phyloP scores from a whole-genome alignment of 1,139 yeast species.

The Petasospora fabianii region DNA sequence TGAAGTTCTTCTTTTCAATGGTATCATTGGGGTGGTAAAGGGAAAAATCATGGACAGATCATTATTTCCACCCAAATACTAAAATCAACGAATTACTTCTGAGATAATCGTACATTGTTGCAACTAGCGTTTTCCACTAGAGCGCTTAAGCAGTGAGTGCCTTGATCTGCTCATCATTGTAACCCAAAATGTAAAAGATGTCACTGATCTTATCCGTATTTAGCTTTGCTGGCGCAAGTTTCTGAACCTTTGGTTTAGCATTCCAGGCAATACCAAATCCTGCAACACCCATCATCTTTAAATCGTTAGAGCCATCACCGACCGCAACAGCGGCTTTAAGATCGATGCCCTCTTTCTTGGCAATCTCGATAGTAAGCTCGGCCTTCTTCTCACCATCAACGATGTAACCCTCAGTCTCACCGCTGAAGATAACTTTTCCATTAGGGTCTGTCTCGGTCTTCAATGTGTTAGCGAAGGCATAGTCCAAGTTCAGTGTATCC shows the following conservation, averaged over 20 bases:
- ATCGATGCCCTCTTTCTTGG: conserved; percentile 56
- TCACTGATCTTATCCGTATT: conserved; percentile 70
- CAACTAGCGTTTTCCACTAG: background rate
- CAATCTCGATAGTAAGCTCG: conserved; percentile 62
- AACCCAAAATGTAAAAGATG: conserved; percentile 78
- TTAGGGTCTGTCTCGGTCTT: conserved; percentile 49
- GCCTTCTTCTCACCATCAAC: conserved; percentile 90
- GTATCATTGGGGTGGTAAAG: conserved; percentile 72
- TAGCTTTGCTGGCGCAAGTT: conserved; percentile 74
- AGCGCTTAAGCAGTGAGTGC: conserved; percentile 22
- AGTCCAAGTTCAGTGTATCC: conserved; percentile 66
- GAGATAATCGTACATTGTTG: background rate
- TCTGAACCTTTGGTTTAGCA: conserved; percentile 91
- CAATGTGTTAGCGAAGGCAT: conserved; percentile 81
- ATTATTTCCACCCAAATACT: background rate
- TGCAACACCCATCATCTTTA: conserved; percentile 87
- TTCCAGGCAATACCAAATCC: conserved; percentile 98
- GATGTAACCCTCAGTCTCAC: conserved; percentile 63
- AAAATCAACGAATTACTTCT: background rate
- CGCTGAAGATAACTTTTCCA: conserved; percentile 40
- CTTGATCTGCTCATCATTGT: conserved; percentile 53
- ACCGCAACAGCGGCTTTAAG: conserved; percentile 69
- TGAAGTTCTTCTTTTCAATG: conserved; percentile 71
- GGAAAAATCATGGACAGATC: conserved; percentile 42
- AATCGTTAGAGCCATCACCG: conserved; percentile 97